Conservation (phyloP, 225 moss, liverwort and hornwort genomes). For the Climacium dendroides region DNA sequence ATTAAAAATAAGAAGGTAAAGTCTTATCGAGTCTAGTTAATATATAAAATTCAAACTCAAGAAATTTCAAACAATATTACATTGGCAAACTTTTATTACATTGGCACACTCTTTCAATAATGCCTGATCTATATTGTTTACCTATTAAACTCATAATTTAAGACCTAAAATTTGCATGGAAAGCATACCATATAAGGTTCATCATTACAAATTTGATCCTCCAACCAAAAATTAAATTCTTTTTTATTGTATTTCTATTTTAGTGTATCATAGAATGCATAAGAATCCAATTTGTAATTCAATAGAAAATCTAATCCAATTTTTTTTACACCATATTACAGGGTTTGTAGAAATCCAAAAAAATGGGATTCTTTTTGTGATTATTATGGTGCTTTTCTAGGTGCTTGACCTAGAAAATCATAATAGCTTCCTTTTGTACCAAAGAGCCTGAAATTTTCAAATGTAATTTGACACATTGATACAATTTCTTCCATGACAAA, state of each 20-base stretch:
- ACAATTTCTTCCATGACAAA: not conserved
- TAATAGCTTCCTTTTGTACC: not conserved
- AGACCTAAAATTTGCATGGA: not conserved
- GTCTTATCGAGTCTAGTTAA: not conserved
- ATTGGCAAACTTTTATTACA: not conserved
- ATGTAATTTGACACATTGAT: too few species aligned
- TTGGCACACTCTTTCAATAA: not conserved
- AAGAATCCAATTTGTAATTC: not conserved
- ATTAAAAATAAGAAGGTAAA: too few species aligned
- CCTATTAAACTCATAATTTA: too few species aligned
- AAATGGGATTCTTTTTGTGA: too few species aligned
- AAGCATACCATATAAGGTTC: not conserved
- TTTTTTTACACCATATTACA: not conserved
- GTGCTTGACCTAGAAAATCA: not conserved
- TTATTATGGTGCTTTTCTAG: not conserved
- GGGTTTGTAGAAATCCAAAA: not conserved
- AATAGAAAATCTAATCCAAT: not conserved
- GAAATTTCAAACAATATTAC: too few species aligned
- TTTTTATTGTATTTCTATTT: too few species aligned
- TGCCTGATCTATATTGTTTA: too few species aligned
- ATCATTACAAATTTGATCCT: not conserved
- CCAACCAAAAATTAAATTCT: too few species aligned
- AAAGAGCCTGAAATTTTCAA: not conserved
- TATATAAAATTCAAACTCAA: too few species aligned
- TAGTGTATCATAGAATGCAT: not conserved